phyloP scores from a whole-genome alignment of 805 yeast genomes.

The Kodamaea sagamina region DNA sequence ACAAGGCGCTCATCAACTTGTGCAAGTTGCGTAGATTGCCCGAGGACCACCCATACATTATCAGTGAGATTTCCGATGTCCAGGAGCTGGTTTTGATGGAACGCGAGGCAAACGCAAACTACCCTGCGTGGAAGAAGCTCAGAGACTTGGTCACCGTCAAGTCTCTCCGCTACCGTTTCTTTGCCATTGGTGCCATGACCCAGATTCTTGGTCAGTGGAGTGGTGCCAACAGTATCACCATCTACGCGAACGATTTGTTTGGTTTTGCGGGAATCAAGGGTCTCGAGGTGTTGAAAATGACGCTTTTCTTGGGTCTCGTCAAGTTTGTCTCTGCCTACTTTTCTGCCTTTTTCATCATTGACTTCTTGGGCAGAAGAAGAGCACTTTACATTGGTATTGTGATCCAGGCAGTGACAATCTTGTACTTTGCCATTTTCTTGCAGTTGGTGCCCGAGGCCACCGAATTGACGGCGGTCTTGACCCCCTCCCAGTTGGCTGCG shows the following conservation, averaged over 20 bases:
- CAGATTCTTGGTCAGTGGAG: slow-evolving; percentile 55
- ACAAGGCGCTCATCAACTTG: slow-evolving; percentile 41
- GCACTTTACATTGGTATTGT: slow-evolving; percentile 25
- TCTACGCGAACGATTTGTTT: slow-evolving; percentile 26
- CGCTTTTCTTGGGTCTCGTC: slow-evolving; percentile 27
- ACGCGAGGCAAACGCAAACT: slow-evolving; percentile 21
- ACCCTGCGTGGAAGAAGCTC: slow-evolving; percentile 18
- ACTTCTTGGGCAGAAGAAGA: slow-evolving; percentile 25
- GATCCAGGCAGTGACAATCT: slow-evolving; percentile 20
- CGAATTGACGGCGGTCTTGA: slow-evolving; percentile 27
- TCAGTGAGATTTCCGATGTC: slow-evolving; percentile 41
- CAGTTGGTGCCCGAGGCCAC: slow-evolving; percentile 35
- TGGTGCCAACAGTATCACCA: slow-evolving; percentile 44
- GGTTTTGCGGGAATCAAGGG: slow-evolving; percentile 47
- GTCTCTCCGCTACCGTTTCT: slow-evolving; percentile 45
- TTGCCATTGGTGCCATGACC: slow-evolving; percentile 37
- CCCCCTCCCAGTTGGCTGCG: slow-evolving; percentile 36
- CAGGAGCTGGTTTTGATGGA: slow-evolving; percentile 40
- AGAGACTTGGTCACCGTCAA: slow-evolving; percentile 32
- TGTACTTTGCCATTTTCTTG: slow-evolving; percentile 27
- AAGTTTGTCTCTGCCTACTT: slow-evolving; percentile 25
- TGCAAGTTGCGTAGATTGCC: slow-evolving; percentile 47
- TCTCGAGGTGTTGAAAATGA: slow-evolving; percentile 43
- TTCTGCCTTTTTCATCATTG: slow-evolving; percentile 27
- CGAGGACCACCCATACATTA: slow-evolving; percentile 49